These are phyloP conservation scores for Ploettnerulaceae sp. DNA, from an alignment of 2,329 filamentous ascomycete species.

Conservation along the genomic window DNA sequence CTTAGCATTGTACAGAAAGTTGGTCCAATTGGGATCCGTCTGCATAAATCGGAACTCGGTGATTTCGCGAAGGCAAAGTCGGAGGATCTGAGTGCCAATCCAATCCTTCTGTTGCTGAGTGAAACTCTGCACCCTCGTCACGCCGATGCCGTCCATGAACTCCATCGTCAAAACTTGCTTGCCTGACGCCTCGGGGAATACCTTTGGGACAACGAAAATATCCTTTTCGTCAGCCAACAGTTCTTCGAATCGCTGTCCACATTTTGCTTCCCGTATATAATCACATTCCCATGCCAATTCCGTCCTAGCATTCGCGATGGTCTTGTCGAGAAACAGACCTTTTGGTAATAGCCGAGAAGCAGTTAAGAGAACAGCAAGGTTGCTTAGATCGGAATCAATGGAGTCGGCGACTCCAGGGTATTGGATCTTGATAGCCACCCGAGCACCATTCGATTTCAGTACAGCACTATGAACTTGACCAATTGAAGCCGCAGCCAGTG, in stretches of 20 bases:
- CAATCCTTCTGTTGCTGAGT: conserved; percentile 84
- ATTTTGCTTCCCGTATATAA: conserved; percentile 83
- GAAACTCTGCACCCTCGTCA: conserved; percentile 73
- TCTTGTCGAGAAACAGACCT: conserved; percentile 92
- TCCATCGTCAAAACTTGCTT: conserved; percentile 90
- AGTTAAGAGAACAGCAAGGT: conserved; percentile 83
- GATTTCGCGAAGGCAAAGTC: conserved; percentile 88
- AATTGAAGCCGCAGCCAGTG: conserved; percentile 93
- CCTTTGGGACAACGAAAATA: conserved; percentile 73
- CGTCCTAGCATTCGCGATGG: conserved; percentile 87
- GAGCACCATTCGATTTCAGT: conserved; percentile 66
- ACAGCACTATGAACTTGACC: conserved; percentile 90
- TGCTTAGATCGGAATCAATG: conserved; percentile 94
- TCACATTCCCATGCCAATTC: conserved; percentile 98
- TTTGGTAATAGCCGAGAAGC: conserved; percentile 86
- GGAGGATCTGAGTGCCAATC: conserved; percentile 91
- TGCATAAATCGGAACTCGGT: conserved; percentile 97
- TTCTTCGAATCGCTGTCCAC: conserved; percentile 67
- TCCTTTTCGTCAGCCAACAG: conserved; percentile 71
- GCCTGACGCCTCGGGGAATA: conserved; percentile 75
- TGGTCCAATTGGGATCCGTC: conserved; percentile 99
- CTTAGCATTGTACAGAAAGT: conserved; percentile 82
- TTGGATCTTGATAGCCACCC: conserved; percentile 93
- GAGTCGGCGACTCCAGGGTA: conserved; percentile 95
- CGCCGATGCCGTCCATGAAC: conserved; percentile 78